A percentile compares a stretch with the other conserved stretches of the same genome.
Evolutionary conservation across 352 stramenopile genomes (phyloP).

Genomic region (Blastocystis sp.): DNA sequence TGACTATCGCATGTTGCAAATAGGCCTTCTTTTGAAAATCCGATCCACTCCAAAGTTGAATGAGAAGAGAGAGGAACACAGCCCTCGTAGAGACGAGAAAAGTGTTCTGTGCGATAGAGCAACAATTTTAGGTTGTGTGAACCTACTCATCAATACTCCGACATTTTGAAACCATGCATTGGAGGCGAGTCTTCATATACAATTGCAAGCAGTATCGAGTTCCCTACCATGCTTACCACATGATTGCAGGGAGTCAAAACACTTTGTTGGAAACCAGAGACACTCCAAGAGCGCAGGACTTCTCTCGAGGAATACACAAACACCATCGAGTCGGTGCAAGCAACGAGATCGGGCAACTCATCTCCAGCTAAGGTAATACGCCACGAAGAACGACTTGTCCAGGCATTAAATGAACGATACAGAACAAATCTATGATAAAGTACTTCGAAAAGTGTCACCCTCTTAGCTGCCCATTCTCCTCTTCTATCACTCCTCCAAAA

Average conservation of each 20-base stretch:
- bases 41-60: background rate
- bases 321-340: conserved; percentile 29
- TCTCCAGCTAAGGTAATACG: background rate
- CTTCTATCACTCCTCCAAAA: conserved; percentile 3
- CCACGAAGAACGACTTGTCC: conserved; percentile 11
- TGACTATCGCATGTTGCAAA: conserved; percentile 22
- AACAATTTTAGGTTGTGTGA: conserved; percentile 28
- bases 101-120: conserved; percentile 6
- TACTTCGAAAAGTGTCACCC: background rate
- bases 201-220: background rate
- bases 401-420: conserved; percentile 43
- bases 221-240: conserved; percentile 16
- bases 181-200: conserved; percentile 44
- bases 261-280: conserved; percentile 8
- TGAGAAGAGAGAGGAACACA: background rate
- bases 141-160: background rate
- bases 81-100: background rate
- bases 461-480: background rate
- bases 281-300: conserved; percentile 4
- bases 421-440: background rate
- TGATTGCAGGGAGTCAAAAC: background rate
- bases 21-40: conserved; percentile 14
- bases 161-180: background rate
- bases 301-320: conserved; percentile 29
- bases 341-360: conserved; percentile 27